These are phyloP conservation scores for Nicotiana tabacum DNA, from an alignment of 257 asterid species.

Conservation along the genomic window DNA sequence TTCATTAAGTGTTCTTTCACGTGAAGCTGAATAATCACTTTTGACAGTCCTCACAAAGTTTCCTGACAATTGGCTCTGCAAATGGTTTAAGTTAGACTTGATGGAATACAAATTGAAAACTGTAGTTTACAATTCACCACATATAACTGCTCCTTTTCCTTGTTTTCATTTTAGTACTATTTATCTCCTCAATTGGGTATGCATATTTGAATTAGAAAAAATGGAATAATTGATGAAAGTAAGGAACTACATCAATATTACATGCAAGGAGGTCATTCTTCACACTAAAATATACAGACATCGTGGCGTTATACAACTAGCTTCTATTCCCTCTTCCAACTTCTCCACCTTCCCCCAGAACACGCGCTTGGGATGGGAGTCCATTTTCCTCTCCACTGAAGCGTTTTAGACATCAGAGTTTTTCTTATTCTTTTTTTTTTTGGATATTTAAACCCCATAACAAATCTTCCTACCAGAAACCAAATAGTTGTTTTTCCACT, in stretches of 20 bases:
- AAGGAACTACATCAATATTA: neutral
- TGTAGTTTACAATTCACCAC: neutral
- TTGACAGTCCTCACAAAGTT: constrained; percentile 42
- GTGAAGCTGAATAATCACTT: constrained; percentile 43
- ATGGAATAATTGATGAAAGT: neutral
- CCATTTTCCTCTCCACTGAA: neutral
- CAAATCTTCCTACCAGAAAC: neutral
- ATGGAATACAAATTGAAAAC: neutral
- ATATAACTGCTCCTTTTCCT: neutral
- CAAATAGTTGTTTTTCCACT: neutral
- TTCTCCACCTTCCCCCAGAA: neutral
- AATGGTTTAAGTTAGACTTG: constrained; percentile 24
- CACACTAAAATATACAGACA: neutral
- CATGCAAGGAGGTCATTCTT: neutral
- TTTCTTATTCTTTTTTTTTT: neutral
- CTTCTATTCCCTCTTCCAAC: neutral
- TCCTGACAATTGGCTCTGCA: constrained; percentile 62
- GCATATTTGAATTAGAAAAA: neutral
- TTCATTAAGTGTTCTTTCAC: constrained; percentile 43
- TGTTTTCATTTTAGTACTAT: neutral
- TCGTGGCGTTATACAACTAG: neutral
- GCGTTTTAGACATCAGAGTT: neutral
- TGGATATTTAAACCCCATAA: neutral
- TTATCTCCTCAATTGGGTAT: neutral
- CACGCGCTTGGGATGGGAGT: neutral